Conservation (phyloP, 2,329 filamentous ascomycete species). For the Rosellinia necatrix region DNA sequence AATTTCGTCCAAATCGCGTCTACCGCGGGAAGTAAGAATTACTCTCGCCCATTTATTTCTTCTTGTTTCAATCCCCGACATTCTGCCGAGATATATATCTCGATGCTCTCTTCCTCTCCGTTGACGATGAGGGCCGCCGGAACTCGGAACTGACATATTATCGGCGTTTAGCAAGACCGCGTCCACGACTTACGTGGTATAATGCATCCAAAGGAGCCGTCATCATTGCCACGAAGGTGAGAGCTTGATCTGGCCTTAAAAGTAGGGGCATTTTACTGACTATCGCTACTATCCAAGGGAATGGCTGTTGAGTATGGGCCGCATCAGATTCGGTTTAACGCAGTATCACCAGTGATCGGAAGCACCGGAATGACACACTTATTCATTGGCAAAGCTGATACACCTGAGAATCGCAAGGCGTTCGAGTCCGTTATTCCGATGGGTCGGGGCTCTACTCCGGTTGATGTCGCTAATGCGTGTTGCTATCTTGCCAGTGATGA, state of each 20-base stretch:
- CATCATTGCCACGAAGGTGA: slow-evolving; percentile 58
- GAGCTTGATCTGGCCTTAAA: not conserved
- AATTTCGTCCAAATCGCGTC: slow-evolving; percentile 70
- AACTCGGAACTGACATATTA: slow-evolving; percentile 3
- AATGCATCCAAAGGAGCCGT: slow-evolving; percentile 71
- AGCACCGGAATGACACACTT: slow-evolving; percentile 64
- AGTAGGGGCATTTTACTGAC: slow-evolving; percentile 7
- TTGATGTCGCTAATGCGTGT: slow-evolving; percentile 72
- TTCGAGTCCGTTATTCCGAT: slow-evolving; percentile 61
- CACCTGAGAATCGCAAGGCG: slow-evolving; percentile 61
- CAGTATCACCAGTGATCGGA: slow-evolving; percentile 70
- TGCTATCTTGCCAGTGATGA: slow-evolving; percentile 74
- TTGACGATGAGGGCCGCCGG: no score
- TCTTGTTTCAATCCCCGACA: no score
- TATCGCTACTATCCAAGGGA: slow-evolving; percentile 29
- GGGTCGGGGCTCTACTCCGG: slow-evolving; percentile 59
- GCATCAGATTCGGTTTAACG: slow-evolving; percentile 74
- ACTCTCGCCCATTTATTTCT: not conserved
- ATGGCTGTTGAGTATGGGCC: slow-evolving; percentile 75
- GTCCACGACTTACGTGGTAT: slow-evolving; percentile 70
- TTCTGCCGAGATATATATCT: not conserved
- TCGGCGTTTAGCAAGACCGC: slow-evolving; percentile 50
- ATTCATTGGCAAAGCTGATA: slow-evolving; percentile 67
- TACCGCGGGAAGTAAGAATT: slow-evolving; percentile 54
- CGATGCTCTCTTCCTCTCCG: not conserved